phyloP scores from a whole-genome alignment of 2,329 filamentous ascomycete species.

The Xylariaceae sp. region DNA sequence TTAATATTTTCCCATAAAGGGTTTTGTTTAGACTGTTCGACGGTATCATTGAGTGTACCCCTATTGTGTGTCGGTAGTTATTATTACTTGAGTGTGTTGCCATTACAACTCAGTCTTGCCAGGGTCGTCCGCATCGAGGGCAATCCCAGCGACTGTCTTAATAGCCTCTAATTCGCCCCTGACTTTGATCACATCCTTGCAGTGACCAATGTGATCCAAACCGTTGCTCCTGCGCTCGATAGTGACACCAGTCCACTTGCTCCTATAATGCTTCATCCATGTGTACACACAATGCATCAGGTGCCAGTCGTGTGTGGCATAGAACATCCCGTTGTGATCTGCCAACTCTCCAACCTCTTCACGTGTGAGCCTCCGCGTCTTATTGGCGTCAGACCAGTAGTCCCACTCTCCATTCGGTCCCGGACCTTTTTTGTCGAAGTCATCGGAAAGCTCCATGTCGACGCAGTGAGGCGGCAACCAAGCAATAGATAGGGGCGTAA shows the following conservation, averaged over 20 bases:
- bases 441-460: conserved; percentile 5
- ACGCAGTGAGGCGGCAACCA: conserved; percentile 5
- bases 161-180: conserved; percentile 2
- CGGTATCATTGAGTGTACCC: too few relatives aligned
- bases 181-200: conserved; percentile 3
- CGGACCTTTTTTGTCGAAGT: conserved; percentile 6
- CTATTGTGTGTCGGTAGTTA: background rate
- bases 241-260: conserved; percentile 3
- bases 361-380: conserved; percentile 2
- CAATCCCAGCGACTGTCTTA: conserved; percentile 5
- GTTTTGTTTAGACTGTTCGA: too few relatives aligned
- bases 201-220: conserved; percentile 4
- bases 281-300: conserved; percentile 3
- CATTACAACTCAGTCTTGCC: conserved; percentile 2
- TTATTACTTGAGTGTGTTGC: too few relatives aligned
- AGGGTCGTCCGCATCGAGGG: conserved; percentile 5
- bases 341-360: conserved; percentile 2
- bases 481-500: conserved; percentile 1
- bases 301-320: conserved; percentile 9
- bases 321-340: conserved; percentile 1
- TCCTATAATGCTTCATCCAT: conserved; percentile 6
- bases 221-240: conserved; percentile 7
- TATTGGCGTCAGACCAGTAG: conserved; percentile 5
- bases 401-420: conserved; percentile 4
- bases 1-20: too few relatives aligned